Conservation (phyloP, 352 stramenopile species). For the Peronospora belbahrii region DNA sequence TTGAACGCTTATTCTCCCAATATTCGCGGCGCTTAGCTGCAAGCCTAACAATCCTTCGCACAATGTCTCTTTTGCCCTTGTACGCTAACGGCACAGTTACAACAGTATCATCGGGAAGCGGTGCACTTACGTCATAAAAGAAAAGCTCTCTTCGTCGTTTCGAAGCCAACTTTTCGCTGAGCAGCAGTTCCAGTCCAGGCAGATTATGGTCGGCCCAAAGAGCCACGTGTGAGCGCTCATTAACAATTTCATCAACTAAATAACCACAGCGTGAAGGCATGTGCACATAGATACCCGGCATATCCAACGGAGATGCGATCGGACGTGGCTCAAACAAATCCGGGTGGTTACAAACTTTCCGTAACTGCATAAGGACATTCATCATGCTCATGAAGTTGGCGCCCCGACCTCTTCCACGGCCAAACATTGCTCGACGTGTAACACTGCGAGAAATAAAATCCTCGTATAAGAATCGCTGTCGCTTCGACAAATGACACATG, state of each 20-base stretch:
- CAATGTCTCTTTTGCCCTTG: constrained; percentile 31
- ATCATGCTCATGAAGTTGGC: constrained; percentile 97
- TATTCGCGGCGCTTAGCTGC: constrained; percentile 25
- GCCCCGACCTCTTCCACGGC: constrained; percentile 73
- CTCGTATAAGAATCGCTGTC: constrained; percentile 96
- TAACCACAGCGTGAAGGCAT: constrained; percentile 36
- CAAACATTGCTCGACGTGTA: constrained; percentile 89
- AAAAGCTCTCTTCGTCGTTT: constrained; percentile 31
- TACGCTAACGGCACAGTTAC: constrained; percentile 13
- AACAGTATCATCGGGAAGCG: constrained; percentile 23
- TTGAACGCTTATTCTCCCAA: constrained; percentile 33
- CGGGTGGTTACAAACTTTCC: constrained; percentile 97
- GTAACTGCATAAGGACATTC: constrained; percentile 98
- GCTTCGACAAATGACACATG: constrained; percentile 89
- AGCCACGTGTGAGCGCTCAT: constrained; percentile 24
- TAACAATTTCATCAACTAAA: constrained; percentile 37
- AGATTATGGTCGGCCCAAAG: constrained; percentile 39
- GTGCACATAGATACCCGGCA: constrained; percentile 30
- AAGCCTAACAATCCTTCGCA: constrained; percentile 26
- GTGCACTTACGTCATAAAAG: constrained; percentile 38
- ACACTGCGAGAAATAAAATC: constrained; percentile 95
- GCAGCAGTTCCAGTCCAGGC: constrained; percentile 34
- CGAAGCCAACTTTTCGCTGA: constrained; percentile 24
- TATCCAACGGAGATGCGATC: constrained; percentile 92
- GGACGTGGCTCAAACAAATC: constrained; percentile 97